Percentiles rank a stretch among this genome's conserved stretches.
phyloP scores from a whole-genome alignment of 176 grass and related monocot genomes.

The Thinopyrum elongatum region DNA sequence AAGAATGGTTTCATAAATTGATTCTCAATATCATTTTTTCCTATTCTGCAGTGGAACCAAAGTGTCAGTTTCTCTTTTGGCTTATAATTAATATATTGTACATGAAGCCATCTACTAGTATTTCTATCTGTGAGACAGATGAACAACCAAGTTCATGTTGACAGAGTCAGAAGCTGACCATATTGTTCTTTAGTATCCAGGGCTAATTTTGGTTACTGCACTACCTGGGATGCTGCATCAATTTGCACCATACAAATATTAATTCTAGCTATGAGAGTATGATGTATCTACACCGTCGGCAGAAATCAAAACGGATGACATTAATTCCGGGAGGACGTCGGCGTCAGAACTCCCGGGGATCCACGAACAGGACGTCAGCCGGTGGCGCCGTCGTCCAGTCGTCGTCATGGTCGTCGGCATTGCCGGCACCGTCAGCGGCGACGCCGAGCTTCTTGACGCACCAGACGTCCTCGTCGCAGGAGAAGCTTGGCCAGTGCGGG shows the following conservation, averaged over 20 bases:
- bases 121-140: neutral
- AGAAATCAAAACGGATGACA: slow-evolving; percentile 17
- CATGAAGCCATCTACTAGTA: neutral
- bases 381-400: slow-evolving; percentile 43
- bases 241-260: slow-evolving; percentile 15
- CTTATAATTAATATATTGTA: neutral
- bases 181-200: slow-evolving; percentile 1
- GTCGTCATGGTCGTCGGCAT: slow-evolving; percentile 10
- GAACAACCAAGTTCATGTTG: neutral
- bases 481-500: slow-evolving; percentile 56
- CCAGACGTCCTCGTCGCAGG: slow-evolving; percentile 70
- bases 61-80: neutral
- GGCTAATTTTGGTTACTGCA: neutral
- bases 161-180: slow-evolving; percentile 5
- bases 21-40: too few species aligned
- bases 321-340: neutral
- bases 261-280: slow-evolving; percentile 12
- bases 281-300: slow-evolving; percentile 31
- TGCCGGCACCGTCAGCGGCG: neutral
- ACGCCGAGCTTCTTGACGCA: slow-evolving; percentile 52
- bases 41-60: too few species aligned
- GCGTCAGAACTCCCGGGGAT: slow-evolving; percentile 70
- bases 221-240: slow-evolving; percentile 12
- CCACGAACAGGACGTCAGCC: slow-evolving; percentile 56
- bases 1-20: too few species aligned